Evolutionary conservation across 768 basidiomycete species (phyloP), one percentile per base, ranked within the genome.

Genomic region (Asterophora parasitica): DNA sequence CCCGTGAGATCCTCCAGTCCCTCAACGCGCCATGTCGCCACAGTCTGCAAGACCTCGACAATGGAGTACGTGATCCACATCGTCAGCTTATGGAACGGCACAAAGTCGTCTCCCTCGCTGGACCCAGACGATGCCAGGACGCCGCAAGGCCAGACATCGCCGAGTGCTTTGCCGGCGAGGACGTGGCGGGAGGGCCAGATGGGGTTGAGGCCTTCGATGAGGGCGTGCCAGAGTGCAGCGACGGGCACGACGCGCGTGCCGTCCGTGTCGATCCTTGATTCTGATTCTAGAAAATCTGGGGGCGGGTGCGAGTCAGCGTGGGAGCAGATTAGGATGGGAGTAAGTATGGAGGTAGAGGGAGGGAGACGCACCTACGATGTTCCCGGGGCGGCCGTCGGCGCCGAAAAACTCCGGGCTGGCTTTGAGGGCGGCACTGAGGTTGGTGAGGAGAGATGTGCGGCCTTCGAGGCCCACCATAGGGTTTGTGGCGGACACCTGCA

Each of bases 11-110:
- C 82, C 57, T 89, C 85, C 15, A 83, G 62, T 0, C 89, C 90
- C 0, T 85, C 80, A n/a, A 97, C 76, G 49, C 74, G 69, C 92
- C 94, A 98, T 0, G 77, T 74, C 6, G 93, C 72, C 1, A 84
- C 68, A 54, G 76, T 80, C 64, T 93, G 78, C 35, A 98, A 77
- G 1, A 88, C 83, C 62, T 93, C 87, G 28, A 96, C 72, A 15
- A 99, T 73, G 56, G 85, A 88, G 64, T 96, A 95, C 7, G 92
- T 86, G 47, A 91, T 75, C 95, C 95, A 99, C 51, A 88, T 86
- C 0, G 90, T 92, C 40, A 99, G 75, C 64, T 99, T 98, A 71
- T 97, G 95, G 74, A 98, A 98, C 0, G 92, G 88, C 6, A 98
- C 91, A 26, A 91, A 72, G 44, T 82, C 75, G 44, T 84, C 84